Conservation (phyloP, 768 basidiomycete genomes). For the Scleroderma citrinum region DNA sequence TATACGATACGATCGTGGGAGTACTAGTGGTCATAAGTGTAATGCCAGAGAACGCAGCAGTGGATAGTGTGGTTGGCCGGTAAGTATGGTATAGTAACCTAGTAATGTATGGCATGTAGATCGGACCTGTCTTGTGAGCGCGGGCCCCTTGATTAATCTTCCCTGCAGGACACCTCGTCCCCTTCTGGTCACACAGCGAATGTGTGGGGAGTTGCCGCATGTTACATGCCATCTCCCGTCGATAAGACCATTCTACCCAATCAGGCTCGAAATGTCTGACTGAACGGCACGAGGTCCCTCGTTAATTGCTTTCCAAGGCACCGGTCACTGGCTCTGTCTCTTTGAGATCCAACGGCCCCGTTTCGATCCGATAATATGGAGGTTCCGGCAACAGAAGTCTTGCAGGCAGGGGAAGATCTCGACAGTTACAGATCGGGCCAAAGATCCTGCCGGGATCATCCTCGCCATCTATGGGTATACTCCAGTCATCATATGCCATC, state of each 20-base stretch:
- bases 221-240: not conserved
- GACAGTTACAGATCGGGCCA: not conserved
- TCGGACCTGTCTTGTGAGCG: not conserved
- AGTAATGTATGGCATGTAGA: not conserved
- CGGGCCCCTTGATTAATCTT: not conserved
- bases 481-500: not conserved
- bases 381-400: not conserved
- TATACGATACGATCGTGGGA: not conserved
- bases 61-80: not conserved
- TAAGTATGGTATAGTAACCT: not conserved
- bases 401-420: no score
- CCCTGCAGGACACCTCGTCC: not conserved
- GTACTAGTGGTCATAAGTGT: not conserved
- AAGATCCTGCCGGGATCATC: not conserved
- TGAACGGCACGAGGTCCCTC: not conserved
- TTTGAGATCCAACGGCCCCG: not conserved
- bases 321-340: not conserved
- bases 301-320: not conserved
- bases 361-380: not conserved
- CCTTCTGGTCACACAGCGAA: not conserved
- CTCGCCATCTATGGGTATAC: not conserved
- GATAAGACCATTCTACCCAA: not conserved
- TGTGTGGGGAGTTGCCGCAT: not conserved
- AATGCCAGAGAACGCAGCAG: not conserved
- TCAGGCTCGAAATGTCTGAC: not conserved